A percentile compares a stretch with the other conserved stretches of the same genome.
Evolutionary conservation across 2,329 filamentous ascomycete genomes (phyloP).

Genomic region (Pestalotiopsis sp.): DNA sequence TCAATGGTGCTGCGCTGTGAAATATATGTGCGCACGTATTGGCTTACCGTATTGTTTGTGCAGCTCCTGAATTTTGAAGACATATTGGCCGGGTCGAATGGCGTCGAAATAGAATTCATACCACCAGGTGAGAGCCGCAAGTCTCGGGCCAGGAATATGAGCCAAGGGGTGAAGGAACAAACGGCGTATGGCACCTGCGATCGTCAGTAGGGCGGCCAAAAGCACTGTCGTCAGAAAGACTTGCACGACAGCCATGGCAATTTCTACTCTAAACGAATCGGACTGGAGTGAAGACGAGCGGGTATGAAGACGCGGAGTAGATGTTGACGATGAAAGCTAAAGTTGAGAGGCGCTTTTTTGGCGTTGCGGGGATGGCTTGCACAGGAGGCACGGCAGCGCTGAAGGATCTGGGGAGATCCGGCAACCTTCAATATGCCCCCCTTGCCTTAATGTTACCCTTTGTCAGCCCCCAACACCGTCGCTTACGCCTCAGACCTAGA

Average conservation of each 20-base stretch:
- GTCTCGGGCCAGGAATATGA: constrained; percentile 25
- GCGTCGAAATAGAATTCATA: constrained; percentile 29
- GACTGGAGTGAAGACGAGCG: constrained; percentile 21
- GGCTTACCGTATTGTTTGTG: constrained; percentile 26
- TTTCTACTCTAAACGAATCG: constrained; percentile 22
- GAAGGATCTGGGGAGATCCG: neutral
- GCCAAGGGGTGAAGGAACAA: constrained; percentile 8
- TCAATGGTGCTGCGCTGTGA: neutral
- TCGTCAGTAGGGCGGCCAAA: constrained; percentile 22
- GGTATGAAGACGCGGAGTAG: constrained; percentile 11
- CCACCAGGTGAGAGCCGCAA: constrained; percentile 24
- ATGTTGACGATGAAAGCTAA: constrained; percentile 22
- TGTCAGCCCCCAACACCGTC: neutral
- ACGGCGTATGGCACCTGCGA: constrained; percentile 1
- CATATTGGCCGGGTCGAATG: constrained; percentile 20
- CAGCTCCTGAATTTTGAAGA: constrained; percentile 23
- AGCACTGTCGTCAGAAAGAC: constrained; percentile 25
- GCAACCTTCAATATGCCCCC: neutral
- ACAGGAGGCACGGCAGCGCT: neutral
- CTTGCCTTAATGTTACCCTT: neutral
- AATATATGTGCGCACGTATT: constrained; percentile 16
- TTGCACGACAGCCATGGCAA: constrained; percentile 25
- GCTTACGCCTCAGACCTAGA: neutral
- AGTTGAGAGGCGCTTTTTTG: constrained; percentile 19
- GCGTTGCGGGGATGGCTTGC: constrained; percentile 8